Evolutionary conservation across 2,329 filamentous ascomycete genomes (phyloP), one percentile per base, ranked within the genome.

Genomic region (Apiospora marii): DNA sequence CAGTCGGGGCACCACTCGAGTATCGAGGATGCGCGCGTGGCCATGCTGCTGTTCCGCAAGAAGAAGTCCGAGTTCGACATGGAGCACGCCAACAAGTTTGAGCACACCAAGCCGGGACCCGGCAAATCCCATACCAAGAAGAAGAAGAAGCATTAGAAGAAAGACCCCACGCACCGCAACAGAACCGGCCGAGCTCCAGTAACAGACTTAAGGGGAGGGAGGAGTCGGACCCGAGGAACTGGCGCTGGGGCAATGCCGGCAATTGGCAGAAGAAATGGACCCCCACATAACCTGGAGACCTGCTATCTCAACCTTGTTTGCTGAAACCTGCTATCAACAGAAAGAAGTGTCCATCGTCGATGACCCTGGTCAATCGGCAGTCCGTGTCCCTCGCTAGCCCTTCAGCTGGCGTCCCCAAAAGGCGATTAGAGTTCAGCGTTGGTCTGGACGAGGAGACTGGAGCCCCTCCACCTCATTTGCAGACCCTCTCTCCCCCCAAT

Each of bases 11-110:
- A 88, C 37, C 91, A 93, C 80, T 92, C 90, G 1, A 93, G 91
- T 80, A 84, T 92, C 74, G 86, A 92, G 84, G 96, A 99, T 85
- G 96, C 96, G 1, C 87, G 94, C 76, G 94, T 94, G 6, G 92
- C 95, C 0, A 98, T 99, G 95, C 84, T 96, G 72, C 84, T 99
- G 58, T 98, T 97, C 79, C 88, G 93, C 74, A 90, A 91, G 76
- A 90, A 95, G 81, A 98, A 98, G 84, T 87, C 91, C 24, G 93
- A 88, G 0, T 98, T 99, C 80, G 96, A 98, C 80, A 85, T 91
- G 72, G 94, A 97, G 80, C 91, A 94, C 81, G 85, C 91, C 72
- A 92, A 90, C 81, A 90, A 89, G 72, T 96, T 89, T 81, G 86
- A 88, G 4, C 80, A 70, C 19, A 14, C n/a, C 5, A n/a, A 22